phyloP scores from a whole-genome alignment of 495 filamentous ascomycete species.

The Jackrogersella multiformis region DNA sequence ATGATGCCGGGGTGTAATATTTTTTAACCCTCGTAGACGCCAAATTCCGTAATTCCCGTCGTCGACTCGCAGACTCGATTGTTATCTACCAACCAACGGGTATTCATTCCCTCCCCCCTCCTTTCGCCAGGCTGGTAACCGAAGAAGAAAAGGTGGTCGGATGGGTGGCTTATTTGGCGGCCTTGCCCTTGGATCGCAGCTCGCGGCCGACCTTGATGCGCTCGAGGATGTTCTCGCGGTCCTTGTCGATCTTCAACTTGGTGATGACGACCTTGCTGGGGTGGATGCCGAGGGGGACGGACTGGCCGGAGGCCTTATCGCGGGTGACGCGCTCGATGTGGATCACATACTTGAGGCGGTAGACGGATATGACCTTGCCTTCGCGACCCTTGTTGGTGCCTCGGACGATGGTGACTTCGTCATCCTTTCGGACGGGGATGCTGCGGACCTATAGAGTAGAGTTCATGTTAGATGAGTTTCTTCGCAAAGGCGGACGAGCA shows the following conservation, averaged over 20 bases:
- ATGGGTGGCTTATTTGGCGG: conserved; percentile 44
- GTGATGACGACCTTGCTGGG: conserved; percentile 95
- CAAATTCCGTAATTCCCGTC: conserved; percentile 41
- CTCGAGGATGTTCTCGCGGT: conserved; percentile 93
- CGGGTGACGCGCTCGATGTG: conserved; percentile 91
- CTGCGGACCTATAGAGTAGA: conserved; percentile 75
- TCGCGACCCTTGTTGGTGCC: conserved; percentile 94
- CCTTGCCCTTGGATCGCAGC: conserved; percentile 66
- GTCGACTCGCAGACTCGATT: conserved; percentile 26
- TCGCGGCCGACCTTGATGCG: conserved; percentile 81
- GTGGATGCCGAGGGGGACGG: conserved; percentile 86
- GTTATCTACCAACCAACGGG: conserved; percentile 46
- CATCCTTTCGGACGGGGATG: conserved; percentile 97
- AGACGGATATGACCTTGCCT: conserved; percentile 93
- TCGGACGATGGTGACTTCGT: conserved; percentile 89
- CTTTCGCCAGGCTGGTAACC: conserved; percentile 40
- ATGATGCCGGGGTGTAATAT: conserved; percentile 19
- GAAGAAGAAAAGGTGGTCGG: conserved; percentile 19
- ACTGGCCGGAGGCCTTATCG: conserved; percentile 94
- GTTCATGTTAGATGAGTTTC: conserved; percentile 20
- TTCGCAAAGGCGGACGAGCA: background rate
- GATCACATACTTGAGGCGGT: conserved; percentile 96
- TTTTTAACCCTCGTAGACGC: conserved; percentile 40
- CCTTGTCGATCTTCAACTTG: conserved; percentile 98
- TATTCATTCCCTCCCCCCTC: conserved; percentile 43